A percentile compares a stretch with the other conserved stretches of the same genome.
These are phyloP conservation scores for Rhodotorula glutinis DNA, from an alignment of 1,284 basidiomycete species.

Conservation along the genomic window DNA sequence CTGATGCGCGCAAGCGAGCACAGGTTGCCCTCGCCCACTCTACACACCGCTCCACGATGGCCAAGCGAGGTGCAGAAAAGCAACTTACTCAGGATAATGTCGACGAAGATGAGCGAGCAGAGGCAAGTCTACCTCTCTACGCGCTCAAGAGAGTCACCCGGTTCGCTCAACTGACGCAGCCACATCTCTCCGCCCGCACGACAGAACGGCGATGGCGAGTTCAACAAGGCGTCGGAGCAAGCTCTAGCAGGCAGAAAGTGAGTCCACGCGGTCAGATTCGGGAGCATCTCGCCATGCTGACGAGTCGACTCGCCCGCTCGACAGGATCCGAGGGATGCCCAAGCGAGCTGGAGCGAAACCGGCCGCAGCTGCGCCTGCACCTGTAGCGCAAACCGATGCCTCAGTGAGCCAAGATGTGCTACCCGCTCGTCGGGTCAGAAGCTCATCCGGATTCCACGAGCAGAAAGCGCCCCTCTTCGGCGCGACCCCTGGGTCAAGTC, in stretches of 20 bases:
- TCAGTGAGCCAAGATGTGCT: not conserved
- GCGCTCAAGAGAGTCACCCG: not conserved
- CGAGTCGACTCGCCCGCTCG: not conserved
- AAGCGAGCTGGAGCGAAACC: conserved; percentile 35
- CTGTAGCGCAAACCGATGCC: conserved; percentile 15
- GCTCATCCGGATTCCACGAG: not conserved
- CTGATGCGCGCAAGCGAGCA: not conserved
- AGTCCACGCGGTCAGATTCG: not conserved
- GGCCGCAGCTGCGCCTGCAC: conserved; percentile 15
- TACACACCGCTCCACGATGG: conserved; percentile 12
- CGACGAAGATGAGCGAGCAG: conserved; percentile 35
- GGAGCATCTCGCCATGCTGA: not conserved
- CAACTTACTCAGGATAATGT: conserved; percentile 41
- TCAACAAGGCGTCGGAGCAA: conserved; percentile 8
- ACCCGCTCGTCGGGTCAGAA: not conserved
- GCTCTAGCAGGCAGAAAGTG: conserved; percentile 17
- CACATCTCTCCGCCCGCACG: too few relatives aligned
- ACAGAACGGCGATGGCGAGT: conserved; percentile 15
- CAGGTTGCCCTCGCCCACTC: too few relatives aligned
- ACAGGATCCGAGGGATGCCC: conserved; percentile 51
- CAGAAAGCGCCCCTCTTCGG: conserved; percentile 26
- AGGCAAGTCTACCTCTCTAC: conserved; percentile 3
- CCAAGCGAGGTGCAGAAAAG: conserved; percentile 41
- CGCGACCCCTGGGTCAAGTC: conserved; percentile 6
- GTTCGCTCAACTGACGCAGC: not conserved